Base-by-base conservation (phyloP, 352 stramenopile genomes). In the Phytophthora cryptogea region DNA sequence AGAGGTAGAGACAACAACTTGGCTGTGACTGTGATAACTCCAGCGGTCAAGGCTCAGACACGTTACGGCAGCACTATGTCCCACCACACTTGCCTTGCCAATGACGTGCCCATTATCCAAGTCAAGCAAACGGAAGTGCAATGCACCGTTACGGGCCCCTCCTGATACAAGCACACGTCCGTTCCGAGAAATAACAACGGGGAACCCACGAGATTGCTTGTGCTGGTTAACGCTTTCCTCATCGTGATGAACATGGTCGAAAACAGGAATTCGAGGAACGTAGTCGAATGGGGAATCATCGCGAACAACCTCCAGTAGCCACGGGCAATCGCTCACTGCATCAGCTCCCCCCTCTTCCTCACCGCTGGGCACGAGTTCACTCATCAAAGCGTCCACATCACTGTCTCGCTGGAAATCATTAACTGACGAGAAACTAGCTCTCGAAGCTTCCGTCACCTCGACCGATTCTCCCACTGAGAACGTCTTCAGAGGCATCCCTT, bases 71-170 rank as follows among this genome's bases (percentile, higher is more conserved):
- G 68, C 77, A 16, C 80, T 70, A 41, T 95, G 87, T 0, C 87
- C 87, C 3, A 84, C 82, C 8, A 93, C 83, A 51, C 83, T 95
- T 0, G 85, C 87, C 58, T 92, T 92, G 8, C 80, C 87, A 20
- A 94, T 56, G 14, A 95, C 71, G 40, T 94, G 87, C 0, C 83
- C 85, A 42, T 87, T 95, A 57, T 94, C 87, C 5, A 92, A 59
- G 48, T 95, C 87, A 0, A 94, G 31, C 6, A 94, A 54, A 4
- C 87, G 81, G 14, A 95, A 67, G 54, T 94, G 85, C 26, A 95
- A 54, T 10, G 83, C 85, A 2, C 87, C 87, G 51, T 76, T 92
- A 2, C 78, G 78, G 1, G 83, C 85, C 8, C 87, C 87, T 36
- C 84, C 87, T 8, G 78, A 89, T 3, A 91, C 63, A 7, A 94